Percentiles rank a stretch among this genome's conserved stretches.
Evolutionary conservation across 2,329 filamentous ascomycete genomes (phyloP).

Genomic region (Tothia fuscella): DNA sequence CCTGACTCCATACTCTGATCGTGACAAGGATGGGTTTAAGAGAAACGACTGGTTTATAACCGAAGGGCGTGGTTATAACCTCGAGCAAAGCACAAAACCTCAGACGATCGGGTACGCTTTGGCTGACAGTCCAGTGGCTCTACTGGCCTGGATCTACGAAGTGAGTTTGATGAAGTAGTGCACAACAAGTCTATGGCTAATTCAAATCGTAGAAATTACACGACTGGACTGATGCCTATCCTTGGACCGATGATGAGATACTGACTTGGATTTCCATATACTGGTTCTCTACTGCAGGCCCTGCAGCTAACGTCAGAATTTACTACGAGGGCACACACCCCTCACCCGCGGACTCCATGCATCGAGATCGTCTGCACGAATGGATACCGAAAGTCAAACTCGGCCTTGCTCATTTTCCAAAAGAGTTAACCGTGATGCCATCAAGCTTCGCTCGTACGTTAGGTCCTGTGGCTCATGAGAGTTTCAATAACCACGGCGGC

Average conservation of each 20-base stretch:
- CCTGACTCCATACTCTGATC: constrained; percentile 39
- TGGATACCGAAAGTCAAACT: constrained; percentile 38
- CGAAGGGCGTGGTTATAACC: constrained; percentile 47
- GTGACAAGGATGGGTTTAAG: constrained; percentile 40
- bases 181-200: not conserved
- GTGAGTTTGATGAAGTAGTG: not conserved
- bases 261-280: constrained; percentile 66
- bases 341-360: constrained; percentile 10
- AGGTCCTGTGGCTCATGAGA: constrained; percentile 47
- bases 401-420: constrained; percentile 45
- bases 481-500: constrained; percentile 38
- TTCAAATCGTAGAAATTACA: constrained; percentile 46
- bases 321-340: constrained; percentile 56
- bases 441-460: constrained; percentile 46
- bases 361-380: constrained; percentile 20
- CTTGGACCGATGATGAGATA: constrained; percentile 66
- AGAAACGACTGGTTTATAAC: constrained; percentile 45
- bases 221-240: constrained; percentile 61
- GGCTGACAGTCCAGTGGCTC: constrained; percentile 55
- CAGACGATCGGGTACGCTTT: constrained; percentile 61
- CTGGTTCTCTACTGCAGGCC: constrained; percentile 56
- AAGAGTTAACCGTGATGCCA: constrained; percentile 44
- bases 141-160: constrained; percentile 70
- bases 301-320: constrained; percentile 54
- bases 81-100: constrained; percentile 54